A percentile compares a stretch with the other conserved stretches of the same genome.
phyloP scores from a whole-genome alignment of 805 yeast species.

The Citeromyces matritensis region DNA sequence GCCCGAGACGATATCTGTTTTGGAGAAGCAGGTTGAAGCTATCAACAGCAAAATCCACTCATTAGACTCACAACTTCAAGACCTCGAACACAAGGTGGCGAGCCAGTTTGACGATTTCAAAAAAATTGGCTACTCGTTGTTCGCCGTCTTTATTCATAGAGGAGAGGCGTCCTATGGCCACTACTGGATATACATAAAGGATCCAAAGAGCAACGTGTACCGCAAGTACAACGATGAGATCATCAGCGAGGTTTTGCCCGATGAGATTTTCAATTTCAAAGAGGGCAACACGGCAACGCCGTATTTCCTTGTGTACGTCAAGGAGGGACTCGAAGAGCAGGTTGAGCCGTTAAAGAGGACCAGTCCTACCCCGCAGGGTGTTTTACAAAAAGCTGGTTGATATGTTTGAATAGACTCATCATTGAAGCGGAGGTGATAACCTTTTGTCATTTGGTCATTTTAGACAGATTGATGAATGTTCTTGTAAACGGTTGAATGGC shows the following conservation, averaged over 20 bases:
- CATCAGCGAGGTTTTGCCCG: constrained; percentile 66
- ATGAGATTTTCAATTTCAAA: constrained; percentile 52
- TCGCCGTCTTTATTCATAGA: constrained; percentile 87
- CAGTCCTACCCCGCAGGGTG: too few relatives aligned
- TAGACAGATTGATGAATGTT: too few relatives aligned
- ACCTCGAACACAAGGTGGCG: constrained; percentile 32
- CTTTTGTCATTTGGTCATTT: too few relatives aligned
- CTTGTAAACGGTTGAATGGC: too few relatives aligned
- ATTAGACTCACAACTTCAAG: constrained; percentile 21
- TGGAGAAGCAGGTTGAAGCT: constrained; percentile 28
- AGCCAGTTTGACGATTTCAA: constrained; percentile 48
- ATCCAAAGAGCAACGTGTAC: constrained; percentile 50
- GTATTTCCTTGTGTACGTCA: constrained; percentile 75
- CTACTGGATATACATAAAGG: constrained; percentile 90
- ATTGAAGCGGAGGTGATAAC: too few relatives aligned
- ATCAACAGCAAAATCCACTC: constrained; percentile 28
- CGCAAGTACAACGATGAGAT: constrained; percentile 89
- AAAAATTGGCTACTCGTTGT: constrained; percentile 62
- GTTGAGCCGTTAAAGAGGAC: constrained; percentile 54
- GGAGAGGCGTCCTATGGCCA: constrained; percentile 97
- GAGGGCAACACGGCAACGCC: constrained; percentile 84
- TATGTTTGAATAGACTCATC: too few relatives aligned
- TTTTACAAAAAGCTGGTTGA: too few relatives aligned
- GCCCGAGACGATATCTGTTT: constrained; percentile 27
- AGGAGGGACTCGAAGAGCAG: constrained; percentile 38